Base-by-base conservation (phyloP, 2,329 filamentous ascomycete species). In the Exophiala sp. region DNA sequence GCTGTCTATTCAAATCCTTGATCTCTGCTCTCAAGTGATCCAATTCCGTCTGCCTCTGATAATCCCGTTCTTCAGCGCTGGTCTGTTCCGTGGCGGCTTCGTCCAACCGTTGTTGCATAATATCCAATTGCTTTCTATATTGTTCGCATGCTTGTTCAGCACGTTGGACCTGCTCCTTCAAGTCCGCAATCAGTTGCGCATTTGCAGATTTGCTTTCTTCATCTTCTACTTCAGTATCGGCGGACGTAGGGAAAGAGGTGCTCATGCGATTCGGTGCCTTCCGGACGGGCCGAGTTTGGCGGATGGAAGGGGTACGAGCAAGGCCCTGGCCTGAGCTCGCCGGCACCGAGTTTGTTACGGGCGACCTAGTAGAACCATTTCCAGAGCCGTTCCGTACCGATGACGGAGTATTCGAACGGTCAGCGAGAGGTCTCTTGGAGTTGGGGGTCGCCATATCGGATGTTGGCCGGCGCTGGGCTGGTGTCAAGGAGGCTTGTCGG, bases 1-100 rank as follows among this genome's bases (percentile, higher is more conserved):
- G 86, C 68, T 94, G 85, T 57, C 89, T 81, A 23, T 83, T 80
- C 48, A 84, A 77, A 60, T 97, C 90, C 61, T 87, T 81, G 71
- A 93, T 90, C 63, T 95, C 88, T 62, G 87, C 89, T 63, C 83
- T 82, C 46, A 97, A 75, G 6, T 79, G 74, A 68, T 95, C 89
- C 51, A 91, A 79, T 63, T 84, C 82, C 67, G 91, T 87, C 55
- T 93, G 89, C 63, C 81, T 83, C 68, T 95, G 90, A 66, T 96
- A 90, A 39, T 86, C 76, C 57, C 81, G 82, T 66, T 97, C 91
- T 67, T 98, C 93, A 29, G 96, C 73, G 70, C 86, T 88, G 46
- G 80, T 80, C 63, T 95, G 90, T 66, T 96, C 89, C 59, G 81
- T 80, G 50, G 85, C 71, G 39, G 88, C 81, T 60, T 97, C 91